A percentile compares a stretch with the other conserved stretches of the same genome.
Evolutionary conservation across 805 yeast genomes (phyloP).

Genomic region (Metschnikowia amazonensis): DNA sequence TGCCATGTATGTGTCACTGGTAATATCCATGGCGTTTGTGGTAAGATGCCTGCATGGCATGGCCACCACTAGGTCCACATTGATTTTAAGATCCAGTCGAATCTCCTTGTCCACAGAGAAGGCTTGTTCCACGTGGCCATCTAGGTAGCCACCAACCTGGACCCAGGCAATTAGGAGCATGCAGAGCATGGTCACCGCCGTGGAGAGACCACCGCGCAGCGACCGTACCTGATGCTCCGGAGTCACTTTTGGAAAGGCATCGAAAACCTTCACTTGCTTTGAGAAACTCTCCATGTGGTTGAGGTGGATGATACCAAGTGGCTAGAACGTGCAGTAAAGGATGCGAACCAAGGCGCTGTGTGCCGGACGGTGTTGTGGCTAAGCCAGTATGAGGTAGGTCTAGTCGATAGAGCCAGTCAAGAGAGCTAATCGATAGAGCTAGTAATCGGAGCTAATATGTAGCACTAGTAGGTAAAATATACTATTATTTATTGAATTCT

Average conservation of each 20-base stretch:
- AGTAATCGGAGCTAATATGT: no score
- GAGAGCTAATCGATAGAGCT: no score
- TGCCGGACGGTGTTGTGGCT: not conserved
- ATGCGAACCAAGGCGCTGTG: not conserved
- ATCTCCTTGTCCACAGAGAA: slow-evolving; percentile 68
- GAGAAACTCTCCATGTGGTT: slow-evolving; percentile 34
- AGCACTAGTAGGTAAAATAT: no score
- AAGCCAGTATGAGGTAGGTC: not conserved
- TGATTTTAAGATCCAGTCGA: slow-evolving; percentile 57
- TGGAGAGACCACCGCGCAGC: slow-evolving; percentile 70
- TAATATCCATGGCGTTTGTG: slow-evolving; percentile 71
- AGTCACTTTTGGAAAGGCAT: slow-evolving; percentile 46
- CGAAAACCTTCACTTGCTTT: slow-evolving; percentile 41
- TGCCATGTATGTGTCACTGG: slow-evolving; percentile 76
- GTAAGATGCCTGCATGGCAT: slow-evolving; percentile 79
- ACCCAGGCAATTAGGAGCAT: slow-evolving; percentile 73
- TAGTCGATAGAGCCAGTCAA: no score
- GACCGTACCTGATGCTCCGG: slow-evolving; percentile 65
- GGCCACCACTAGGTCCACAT: slow-evolving; percentile 74
- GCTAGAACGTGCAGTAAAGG: not conserved
- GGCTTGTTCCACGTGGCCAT: slow-evolving; percentile 75
- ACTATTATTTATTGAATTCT: no score
- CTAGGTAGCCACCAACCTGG: slow-evolving; percentile 79
- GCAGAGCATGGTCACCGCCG: slow-evolving; percentile 58
- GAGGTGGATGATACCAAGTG: slow-evolving; percentile 1